Evolutionary conservation across 768 basidiomycete species (phyloP).

Genomic region (Sporobolomyces roseus): DNA sequence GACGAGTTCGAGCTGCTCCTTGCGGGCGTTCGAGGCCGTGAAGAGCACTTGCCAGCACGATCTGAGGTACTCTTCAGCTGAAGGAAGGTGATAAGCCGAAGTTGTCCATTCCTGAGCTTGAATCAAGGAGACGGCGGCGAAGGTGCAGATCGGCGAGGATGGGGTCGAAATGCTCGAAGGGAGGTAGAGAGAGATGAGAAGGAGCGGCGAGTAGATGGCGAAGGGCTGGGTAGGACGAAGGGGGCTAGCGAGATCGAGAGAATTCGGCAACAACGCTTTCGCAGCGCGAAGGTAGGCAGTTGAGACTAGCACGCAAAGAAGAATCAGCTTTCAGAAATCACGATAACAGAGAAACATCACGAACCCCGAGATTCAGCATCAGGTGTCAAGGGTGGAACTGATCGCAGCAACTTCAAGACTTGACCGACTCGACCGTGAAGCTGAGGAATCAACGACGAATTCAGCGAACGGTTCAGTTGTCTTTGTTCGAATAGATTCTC

Average conservation of each 20-base stretch:
- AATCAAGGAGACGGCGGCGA: neutral
- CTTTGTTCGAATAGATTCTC: neutral
- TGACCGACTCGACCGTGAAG: conserved; percentile 31
- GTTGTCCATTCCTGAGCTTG: neutral
- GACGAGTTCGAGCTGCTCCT: conserved; percentile 2
- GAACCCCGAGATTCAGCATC: neutral
- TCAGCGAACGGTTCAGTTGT: neutral
- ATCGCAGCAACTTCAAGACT: conserved; percentile 20
- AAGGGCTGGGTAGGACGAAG: conserved; percentile 8
- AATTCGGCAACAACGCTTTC: neutral
- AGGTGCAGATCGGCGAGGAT: neutral
- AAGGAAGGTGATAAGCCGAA: conserved; percentile 20
- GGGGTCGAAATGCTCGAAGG: neutral
- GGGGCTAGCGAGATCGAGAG: neutral
- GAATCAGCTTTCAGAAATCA: neutral
- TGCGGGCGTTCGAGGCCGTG: neutral
- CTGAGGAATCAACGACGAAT: neutral
- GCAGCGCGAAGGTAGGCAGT: conserved; percentile 1
- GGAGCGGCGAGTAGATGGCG: conserved; percentile 27
- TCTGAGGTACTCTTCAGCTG: conserved; percentile 29
- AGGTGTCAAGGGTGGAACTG: neutral
- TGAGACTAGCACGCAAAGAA: conserved; percentile 1
- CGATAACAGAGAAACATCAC: neutral
- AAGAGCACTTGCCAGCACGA: conserved; percentile 18
- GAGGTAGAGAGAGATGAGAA: conserved; percentile 14